Evolutionary conservation across 306 rosid species (phyloP).

Genomic region (Malus sylvestris): DNA sequence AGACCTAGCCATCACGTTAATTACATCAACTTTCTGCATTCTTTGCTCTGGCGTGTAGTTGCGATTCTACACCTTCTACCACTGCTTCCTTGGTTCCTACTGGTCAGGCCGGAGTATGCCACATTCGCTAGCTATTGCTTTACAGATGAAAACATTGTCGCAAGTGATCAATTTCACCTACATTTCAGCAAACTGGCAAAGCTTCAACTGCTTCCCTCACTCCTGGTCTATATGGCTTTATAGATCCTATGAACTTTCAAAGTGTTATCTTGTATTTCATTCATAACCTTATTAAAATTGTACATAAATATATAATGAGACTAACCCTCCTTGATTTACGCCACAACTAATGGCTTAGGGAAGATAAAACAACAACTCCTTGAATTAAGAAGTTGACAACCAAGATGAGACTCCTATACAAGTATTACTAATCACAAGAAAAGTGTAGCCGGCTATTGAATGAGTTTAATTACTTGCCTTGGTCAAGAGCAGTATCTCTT

Average conservation of each 20-base stretch:
- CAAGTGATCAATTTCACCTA: conserved; percentile 1
- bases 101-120: conserved; percentile 21
- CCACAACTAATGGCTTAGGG: too few species aligned
- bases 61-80: conserved; percentile 28
- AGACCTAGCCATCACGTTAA: conserved; percentile 36
- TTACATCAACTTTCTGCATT: conserved; percentile 19
- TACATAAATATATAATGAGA: too few species aligned
- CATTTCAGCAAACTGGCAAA: conserved; percentile 16
- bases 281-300: too few species aligned
- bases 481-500: too few species aligned
- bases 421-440: too few species aligned
- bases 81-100: not conserved
- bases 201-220: conserved; percentile 16
- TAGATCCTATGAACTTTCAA: conserved; percentile 1
- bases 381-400: too few species aligned
- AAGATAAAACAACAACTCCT: too few species aligned
- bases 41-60: conserved; percentile 26
- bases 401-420: too few species aligned
- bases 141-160: conserved; percentile 25
- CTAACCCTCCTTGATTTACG: too few species aligned
- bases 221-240: not conserved
- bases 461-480: too few species aligned
- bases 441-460: too few species aligned
- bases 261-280: too few species aligned
- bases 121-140: conserved; percentile 25